A percentile compares a stretch with the other conserved stretches of the same genome.
phyloP scores from a whole-genome alignment of 495 filamentous ascomycete genomes.

The Xylaria nigripes region DNA sequence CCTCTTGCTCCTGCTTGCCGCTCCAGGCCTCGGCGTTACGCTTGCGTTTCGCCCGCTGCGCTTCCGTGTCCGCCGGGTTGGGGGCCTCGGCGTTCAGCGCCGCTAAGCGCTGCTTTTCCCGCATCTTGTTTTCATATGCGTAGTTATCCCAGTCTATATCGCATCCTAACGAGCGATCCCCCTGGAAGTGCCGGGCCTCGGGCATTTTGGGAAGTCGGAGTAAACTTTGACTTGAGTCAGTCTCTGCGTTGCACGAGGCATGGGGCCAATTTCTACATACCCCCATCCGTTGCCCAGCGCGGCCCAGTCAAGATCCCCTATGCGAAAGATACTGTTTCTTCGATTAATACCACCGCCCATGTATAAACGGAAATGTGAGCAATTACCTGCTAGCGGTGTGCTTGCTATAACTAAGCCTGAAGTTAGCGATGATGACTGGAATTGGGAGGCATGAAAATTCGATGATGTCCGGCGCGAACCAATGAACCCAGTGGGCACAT shows the following conservation, averaged over 20 bases:
- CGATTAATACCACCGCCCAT: neutral
- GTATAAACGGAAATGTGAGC: neutral
- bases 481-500: neutral
- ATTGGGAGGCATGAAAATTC: neutral
- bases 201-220: conserved; percentile 91
- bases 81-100: conserved; percentile 27
- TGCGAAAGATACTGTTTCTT: conserved; percentile 62
- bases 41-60: conserved; percentile 38
- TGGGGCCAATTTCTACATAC: neutral
- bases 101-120: conserved; percentile 62
- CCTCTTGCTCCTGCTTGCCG: conserved; percentile 63
- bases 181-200: conserved; percentile 62
- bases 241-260: neutral
- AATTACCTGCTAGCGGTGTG: conserved; percentile 64
- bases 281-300: conserved; percentile 72
- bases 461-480: neutral
- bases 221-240: conserved; percentile 39
- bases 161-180: conserved; percentile 56
- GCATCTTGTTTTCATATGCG: conserved; percentile 67
- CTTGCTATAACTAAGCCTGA: conserved; percentile 59
- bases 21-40: conserved; percentile 70
- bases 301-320: conserved; percentile 73
- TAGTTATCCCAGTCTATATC: conserved; percentile 47
- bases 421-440: neutral
- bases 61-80: conserved; percentile 52